Percentiles rank a stretch among this genome's conserved stretches.
These are phyloP conservation scores for Hypocreales sp. DNA, from an alignment of 2,329 filamentous ascomycete species.

Conservation along the genomic window DNA sequence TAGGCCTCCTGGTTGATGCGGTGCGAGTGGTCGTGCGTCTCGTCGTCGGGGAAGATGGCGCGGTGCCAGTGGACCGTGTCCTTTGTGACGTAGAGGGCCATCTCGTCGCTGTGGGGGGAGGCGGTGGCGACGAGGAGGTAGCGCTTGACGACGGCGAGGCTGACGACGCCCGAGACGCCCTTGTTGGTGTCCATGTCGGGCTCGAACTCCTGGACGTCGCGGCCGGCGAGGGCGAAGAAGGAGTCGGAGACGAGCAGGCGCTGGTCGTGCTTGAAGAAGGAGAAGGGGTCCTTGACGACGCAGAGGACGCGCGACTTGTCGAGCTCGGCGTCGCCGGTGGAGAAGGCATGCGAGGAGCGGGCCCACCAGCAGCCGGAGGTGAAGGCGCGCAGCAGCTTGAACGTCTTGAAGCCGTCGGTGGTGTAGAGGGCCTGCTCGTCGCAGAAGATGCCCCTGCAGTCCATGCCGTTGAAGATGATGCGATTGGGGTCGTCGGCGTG, in stretches of 20 bases:
- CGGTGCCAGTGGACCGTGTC: conserved; percentile 81
- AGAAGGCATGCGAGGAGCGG: conserved; percentile 58
- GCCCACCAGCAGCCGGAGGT: conserved; percentile 80
- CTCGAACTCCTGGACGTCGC: conserved; percentile 49
- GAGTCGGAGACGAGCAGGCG: conserved; percentile 68
- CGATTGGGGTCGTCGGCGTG: conserved; percentile 72
- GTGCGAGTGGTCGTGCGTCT: conserved; percentile 55
- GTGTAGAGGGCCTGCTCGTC: conserved; percentile 58
- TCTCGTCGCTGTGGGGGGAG: conserved; percentile 68
- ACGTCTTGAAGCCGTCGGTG: conserved; percentile 64
- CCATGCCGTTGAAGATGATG: conserved; percentile 69
- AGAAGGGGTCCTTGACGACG: conserved; percentile 59
- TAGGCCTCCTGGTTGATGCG: conserved; percentile 68
- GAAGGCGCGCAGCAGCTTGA: conserved; percentile 48
- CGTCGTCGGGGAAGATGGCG: conserved; percentile 71
- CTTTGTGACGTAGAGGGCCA: conserved; percentile 79
- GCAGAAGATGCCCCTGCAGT: conserved; percentile 50
- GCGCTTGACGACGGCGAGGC: conserved; percentile 70
- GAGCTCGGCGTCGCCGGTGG: conserved; percentile 46
- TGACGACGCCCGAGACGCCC: conserved; percentile 65
- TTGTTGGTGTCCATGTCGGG: conserved; percentile 60
- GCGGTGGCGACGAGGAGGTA: conserved; percentile 74
- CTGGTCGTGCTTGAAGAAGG: conserved; percentile 56
- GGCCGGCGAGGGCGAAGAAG: conserved; percentile 48
- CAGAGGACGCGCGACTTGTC: conserved; percentile 65